Base-by-base conservation (phyloP, 2,329 filamentous ascomycete species). In the Ophiostoma sp. region DNA sequence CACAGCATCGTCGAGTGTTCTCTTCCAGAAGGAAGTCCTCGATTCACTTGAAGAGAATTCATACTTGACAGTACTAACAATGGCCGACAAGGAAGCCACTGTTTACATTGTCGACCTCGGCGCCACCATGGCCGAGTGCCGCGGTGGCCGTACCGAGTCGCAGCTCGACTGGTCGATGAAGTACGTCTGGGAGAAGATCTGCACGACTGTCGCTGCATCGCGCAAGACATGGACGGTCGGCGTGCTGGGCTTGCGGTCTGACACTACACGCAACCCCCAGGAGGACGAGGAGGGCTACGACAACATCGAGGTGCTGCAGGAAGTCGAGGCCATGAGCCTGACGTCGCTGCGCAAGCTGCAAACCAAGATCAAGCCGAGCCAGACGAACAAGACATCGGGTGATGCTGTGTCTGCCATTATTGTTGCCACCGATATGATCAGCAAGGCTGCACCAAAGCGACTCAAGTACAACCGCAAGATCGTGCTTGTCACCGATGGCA, bases 101-200 rank as follows among this genome's bases (percentile, higher is more conserved):
- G 86, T 98, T 60, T 99, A 95, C 78, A 89, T 99, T 73, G 80
- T 99, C 70, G 95, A 99, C 79, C 82, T 97, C 38, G 93, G 93
- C 69, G 82, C 81, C 75, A 91, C 93, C n/a, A 97, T 96, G 91
- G 89, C 84, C 69, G 82, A 90, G 75, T 84, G 82, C 73, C 85
- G 87, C 73, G 83, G 86, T 79, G 92, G 89, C 40, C 87, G 95
- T 72, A 76, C 81, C 27, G 86, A 94, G 76, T 89, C 89, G 3
- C 90, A 98, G 76, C 85, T 99, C 18, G 92, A 97, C 70, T 99
- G 89, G 87, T 86, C 87, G 64, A 88, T 98, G 87, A 87, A 87
- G 71, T 99, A 97, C 79, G 85, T 98, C 65, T 99, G 94, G 93
- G 94, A 98, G 82, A 95, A 91, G 76, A 90, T 96, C 72, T 89